Base-by-base conservation (phyloP, 1,139 yeast species). In the Pichia sp. region DNA sequence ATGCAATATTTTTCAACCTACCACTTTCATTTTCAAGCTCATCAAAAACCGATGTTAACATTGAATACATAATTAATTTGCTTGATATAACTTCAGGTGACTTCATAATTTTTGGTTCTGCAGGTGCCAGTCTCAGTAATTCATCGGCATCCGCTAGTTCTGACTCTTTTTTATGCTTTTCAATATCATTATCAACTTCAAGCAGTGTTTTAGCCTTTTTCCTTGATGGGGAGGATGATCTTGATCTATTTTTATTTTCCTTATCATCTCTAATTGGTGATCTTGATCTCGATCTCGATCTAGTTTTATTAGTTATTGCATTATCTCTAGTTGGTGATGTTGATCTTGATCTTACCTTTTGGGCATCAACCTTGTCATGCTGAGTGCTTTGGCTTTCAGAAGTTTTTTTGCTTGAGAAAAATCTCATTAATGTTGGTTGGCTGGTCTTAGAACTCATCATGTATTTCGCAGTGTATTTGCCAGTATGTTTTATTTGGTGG, bases 1-100 rank as follows among this genome's bases (percentile, higher is more conserved):
- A 69, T 42, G 87, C 81, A 27, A 85, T 79, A 59, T 90, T 90
- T 57, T 88, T 86, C 47, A 92, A 73, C 47, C 98, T 72, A 26
- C 89, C 86, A 1, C 96, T 74, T 39, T 89, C 95, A 1, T 73
- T 66, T 60, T 89, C 97, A 47, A 92, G 75, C 48, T 75, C 72
- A 52, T 86, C 89, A 67, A 90, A 89, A 3, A 86, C 76, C 3
- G 76, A 75, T 32, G 86, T 77, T 39, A 92, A 66, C 26, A 76
- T 76, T 2, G 83, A 69, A 62, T 88, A 90, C 6, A 82, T 79
- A 27, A 85, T 73, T n/a, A 63, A 62, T 43, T 58, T 55, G 10
- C 28, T 36, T 6, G 52, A 39, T 9, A 32, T 33, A 9, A n/a
- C 31, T 2, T 26, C 43, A 11, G 67, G 58, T 7, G 40, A n/a